phyloP scores from a whole-genome alignment of 176 grass and related monocot species.

The Eleusine indica region DNA sequence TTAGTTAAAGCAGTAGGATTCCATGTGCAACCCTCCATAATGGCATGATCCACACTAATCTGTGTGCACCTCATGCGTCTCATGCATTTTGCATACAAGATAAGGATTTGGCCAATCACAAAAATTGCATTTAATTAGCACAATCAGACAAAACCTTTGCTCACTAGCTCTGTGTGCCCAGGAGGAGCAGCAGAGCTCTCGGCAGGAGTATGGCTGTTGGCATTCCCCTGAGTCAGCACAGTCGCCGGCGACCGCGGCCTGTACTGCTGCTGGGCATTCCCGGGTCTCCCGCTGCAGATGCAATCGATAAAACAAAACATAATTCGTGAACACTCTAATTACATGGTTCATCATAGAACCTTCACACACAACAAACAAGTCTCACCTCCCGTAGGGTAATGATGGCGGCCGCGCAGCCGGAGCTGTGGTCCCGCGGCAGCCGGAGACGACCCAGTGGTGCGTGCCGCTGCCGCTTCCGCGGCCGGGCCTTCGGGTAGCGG shows the following conservation, averaged over 20 bases:
- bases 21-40: background rate
- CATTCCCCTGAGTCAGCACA: conserved; percentile 19
- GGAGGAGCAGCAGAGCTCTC: background rate
- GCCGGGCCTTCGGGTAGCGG: conserved; percentile 32
- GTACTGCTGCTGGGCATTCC: conserved; percentile 43
- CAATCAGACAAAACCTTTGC: conserved; percentile 17
- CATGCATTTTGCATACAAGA: background rate
- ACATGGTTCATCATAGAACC: no score
- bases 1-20: conserved; percentile 2
- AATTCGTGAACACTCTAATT: background rate
- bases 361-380: no score
- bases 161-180: background rate
- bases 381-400: conserved; percentile 39
- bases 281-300: conserved; percentile 33
- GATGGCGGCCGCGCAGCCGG: conserved; percentile 14
- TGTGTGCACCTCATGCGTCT: no score
- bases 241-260: conserved; percentile 18
- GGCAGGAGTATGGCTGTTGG: background rate
- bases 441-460: conserved; percentile 52
- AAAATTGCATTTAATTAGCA: background rate
- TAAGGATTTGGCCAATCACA: background rate
- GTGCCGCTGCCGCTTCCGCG: conserved; percentile 26
- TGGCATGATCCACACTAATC: background rate
- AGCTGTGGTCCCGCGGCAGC: conserved; percentile 34
- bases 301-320: conserved; percentile 5